Base-by-base conservation (phyloP, 176 grass and related monocot species). In the Ananas comosus region DNA sequence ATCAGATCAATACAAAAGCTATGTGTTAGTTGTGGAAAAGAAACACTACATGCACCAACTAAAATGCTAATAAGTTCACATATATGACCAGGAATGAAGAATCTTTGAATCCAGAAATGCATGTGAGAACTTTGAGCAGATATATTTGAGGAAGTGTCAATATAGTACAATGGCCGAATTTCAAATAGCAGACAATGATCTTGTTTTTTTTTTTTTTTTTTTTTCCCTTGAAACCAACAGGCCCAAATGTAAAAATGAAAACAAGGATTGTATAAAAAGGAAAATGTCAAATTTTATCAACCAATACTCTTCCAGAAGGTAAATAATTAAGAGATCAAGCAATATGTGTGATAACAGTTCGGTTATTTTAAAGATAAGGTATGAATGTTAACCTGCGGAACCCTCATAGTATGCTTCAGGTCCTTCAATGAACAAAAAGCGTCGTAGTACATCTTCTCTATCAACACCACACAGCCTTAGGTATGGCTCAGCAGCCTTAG, bases 401-500 rank as follows among this genome's bases (percentile, higher is more conserved):
- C 92, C 88, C 74, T 91, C 83, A 51, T 91, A 87, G 75, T 96
- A 96, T 53, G 83, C 75, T 65, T 70, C 83, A 3, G 78, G 92
- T 9, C 92, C 92, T 78, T 96, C 92, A 13, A 96, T 48, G 66
- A 96, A 96, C 66, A 96, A 79, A 50, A 96, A 76, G 6, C 92
- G 88, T 42, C 79, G 76, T n/a, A 86, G 72, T 11, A 91, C 92
- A 51, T 96, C 92, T 76, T 89, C 88, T 67, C 86, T 66, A 75
- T 96, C 80, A 77, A 91, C 75, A 64, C 86, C 86, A 9, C 88
- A 68, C 70, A 96, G 67, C 28, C 76, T 52, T 50, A 96, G 84
- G 83, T 96, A 96, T 18, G 88, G 92, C 67, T 96, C 88, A 16
- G 92, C 92, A 10, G 92, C 76, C 73, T 82, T 91, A 23, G 92